Conservation (phyloP, 371 early-diverging fungal genomes). For the Mucor piriformis region DNA sequence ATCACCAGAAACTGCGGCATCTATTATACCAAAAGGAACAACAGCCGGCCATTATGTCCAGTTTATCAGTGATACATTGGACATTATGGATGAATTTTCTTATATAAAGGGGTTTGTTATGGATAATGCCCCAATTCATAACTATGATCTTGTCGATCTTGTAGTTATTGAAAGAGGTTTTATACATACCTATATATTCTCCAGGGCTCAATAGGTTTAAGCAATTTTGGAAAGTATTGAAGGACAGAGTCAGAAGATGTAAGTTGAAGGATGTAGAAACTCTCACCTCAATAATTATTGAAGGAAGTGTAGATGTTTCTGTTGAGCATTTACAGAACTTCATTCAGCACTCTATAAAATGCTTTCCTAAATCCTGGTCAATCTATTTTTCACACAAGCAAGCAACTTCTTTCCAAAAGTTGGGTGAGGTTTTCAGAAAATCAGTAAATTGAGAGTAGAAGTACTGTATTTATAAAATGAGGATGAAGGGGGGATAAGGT, state of each 20-base stretch:
- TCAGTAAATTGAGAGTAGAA: too few species aligned
- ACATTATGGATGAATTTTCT: conserved; percentile 15
- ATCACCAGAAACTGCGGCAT: background rate
- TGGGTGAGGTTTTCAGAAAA: too few species aligned
- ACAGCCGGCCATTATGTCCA: conserved; percentile 13
- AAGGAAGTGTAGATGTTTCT: conserved; percentile 5
- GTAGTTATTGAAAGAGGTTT: conserved; percentile 3
- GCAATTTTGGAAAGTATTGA: conserved; percentile 10
- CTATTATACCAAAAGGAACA: conserved; percentile 13
- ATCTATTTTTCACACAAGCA: too few species aligned
- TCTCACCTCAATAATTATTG: conserved; percentile 1
- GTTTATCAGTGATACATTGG: conserved; percentile 10
- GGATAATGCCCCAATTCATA: conserved; percentile 6
- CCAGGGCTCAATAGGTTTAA: conserved; percentile 19
- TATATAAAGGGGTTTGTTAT: conserved; percentile 10
- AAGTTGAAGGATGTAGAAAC: conserved; percentile 2
- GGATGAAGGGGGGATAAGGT: background rate
- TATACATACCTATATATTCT: conserved; percentile 6
- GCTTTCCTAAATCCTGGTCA: conserved; percentile 7
- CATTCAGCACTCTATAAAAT: conserved; percentile 11
- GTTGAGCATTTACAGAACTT: conserved; percentile 7
- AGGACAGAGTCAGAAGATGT: conserved; percentile 8
- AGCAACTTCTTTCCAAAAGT: too few species aligned
- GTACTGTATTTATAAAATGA: background rate
- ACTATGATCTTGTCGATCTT: background rate